A percentile compares a stretch with the other conserved stretches of the same genome.
phyloP scores from a whole-genome alignment of 2,329 filamentous ascomycete species.

The Colletotrichum eleusines region DNA sequence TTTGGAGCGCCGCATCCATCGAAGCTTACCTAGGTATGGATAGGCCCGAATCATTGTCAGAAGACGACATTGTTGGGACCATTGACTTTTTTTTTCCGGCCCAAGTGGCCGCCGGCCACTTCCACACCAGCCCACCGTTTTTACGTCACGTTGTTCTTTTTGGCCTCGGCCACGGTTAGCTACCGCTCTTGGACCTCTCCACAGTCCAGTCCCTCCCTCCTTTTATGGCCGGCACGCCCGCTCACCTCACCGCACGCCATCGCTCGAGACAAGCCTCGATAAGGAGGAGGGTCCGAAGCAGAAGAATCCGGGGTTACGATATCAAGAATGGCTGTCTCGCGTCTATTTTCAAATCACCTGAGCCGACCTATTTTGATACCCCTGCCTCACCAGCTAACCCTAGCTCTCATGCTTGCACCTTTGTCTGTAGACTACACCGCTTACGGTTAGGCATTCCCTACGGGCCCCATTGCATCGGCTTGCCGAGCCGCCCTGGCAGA shows the following conservation, averaged over 20 bases:
- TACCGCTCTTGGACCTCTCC: slow-evolving; percentile 4
- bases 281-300: slow-evolving; percentile 8
- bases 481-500: slow-evolving; percentile 33
- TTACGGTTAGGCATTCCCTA: slow-evolving; percentile 18
- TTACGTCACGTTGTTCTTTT: slow-evolving; percentile 37
- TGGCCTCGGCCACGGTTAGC: slow-evolving; percentile 12
- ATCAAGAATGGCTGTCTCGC: slow-evolving; percentile 24
- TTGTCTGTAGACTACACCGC: not conserved
- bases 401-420: slow-evolving; percentile 1
- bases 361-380: slow-evolving; percentile 32
- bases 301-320: slow-evolving; percentile 34
- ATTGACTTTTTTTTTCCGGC: not conserved
- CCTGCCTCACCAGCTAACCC: slow-evolving; percentile 23
- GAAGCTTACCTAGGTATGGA: not conserved
- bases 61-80: slow-evolving; percentile 15
- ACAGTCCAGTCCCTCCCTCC: slow-evolving; percentile 14
- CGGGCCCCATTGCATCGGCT: slow-evolving; percentile 39
- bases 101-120: slow-evolving; percentile 34
- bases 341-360: slow-evolving; percentile 39
- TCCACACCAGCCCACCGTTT: slow-evolving; percentile 24
- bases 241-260: slow-evolving; percentile 34
- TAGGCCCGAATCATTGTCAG: slow-evolving; percentile 9
- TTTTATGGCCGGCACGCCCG: slow-evolving; percentile 11
- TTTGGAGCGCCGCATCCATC: slow-evolving; percentile 2
- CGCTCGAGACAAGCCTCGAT: slow-evolving; percentile 19